Evolutionary conservation across 1,284 basidiomycete genomes (phyloP).

Genomic region (Tetrapyrgos nigripes): DNA sequence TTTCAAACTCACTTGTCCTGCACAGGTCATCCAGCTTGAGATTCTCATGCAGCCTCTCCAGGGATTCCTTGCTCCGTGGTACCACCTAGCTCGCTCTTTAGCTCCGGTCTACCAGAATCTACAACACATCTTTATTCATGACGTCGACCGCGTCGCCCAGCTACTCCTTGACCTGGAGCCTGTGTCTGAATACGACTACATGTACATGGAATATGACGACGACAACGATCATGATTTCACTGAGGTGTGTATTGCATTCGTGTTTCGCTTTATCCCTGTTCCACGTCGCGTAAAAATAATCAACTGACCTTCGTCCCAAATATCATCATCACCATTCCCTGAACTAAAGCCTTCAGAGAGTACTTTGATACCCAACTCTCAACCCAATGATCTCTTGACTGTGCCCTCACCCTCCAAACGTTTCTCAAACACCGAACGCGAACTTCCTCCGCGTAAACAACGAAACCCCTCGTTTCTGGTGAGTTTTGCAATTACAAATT

Average conservation of each 20-base stretch:
- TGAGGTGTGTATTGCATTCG: constrained; percentile 3
- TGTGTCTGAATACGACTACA: constrained; percentile 1
- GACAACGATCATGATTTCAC: constrained; percentile 14
- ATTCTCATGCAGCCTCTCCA: constrained; percentile 32
- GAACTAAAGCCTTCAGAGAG: not conserved
- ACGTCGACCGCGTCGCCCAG: constrained; percentile 41
- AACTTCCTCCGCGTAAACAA: constrained; percentile 31
- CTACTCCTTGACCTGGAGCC: constrained; percentile 43
- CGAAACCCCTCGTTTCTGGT: constrained; percentile 30
- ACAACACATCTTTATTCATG: constrained; percentile 34
- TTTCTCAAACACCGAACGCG: not conserved
- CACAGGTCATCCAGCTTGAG: constrained; percentile 40
- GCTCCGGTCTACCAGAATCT: constrained; percentile 39
- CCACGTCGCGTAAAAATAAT: not conserved
- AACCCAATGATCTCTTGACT: too few relatives aligned
- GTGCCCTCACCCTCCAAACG: not conserved
- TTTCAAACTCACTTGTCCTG: not conserved
- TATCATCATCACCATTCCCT: constrained; percentile 1
- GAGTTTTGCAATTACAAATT: constrained; percentile 11
- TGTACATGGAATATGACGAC: constrained; percentile 2
- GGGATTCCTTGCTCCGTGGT: constrained; percentile 31
- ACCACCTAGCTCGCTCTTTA: constrained; percentile 33
- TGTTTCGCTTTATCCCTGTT: not conserved
- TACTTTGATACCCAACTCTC: too few relatives aligned
- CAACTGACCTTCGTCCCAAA: not conserved